These are phyloP conservation scores for Xylogone sp. DNA, from an alignment of 2,329 filamentous ascomycete species.

Conservation along the genomic window DNA sequence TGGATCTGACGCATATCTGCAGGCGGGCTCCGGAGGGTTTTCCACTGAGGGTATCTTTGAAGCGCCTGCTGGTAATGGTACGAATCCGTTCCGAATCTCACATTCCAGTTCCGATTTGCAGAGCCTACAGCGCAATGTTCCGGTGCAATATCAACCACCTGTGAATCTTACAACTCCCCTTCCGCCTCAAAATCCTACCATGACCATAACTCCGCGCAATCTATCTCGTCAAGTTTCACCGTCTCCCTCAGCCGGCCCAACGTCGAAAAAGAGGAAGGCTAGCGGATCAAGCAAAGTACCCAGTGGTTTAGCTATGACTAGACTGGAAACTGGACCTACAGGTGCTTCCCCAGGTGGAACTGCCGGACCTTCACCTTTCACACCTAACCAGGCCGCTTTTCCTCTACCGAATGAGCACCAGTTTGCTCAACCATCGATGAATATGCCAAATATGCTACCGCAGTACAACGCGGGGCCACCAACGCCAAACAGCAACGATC, in stretches of 20 bases:
- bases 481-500: constrained; percentile 64
- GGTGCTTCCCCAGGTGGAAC: constrained; percentile 33
- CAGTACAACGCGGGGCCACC: constrained; percentile 58
- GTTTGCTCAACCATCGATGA: constrained; percentile 16
- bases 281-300: constrained; percentile 68
- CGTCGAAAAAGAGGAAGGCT: constrained; percentile 78
- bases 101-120: constrained; percentile 63
- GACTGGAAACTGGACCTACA: constrained; percentile 57
- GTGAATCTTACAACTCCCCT: constrained; percentile 31
- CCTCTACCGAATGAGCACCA: constrained; percentile 32
- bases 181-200: constrained; percentile 33
- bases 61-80: constrained; percentile 24
- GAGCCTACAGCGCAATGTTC: constrained; percentile 48
- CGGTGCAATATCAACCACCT: constrained; percentile 18
- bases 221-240: constrained; percentile 75
- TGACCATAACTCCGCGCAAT: constrained; percentile 53
- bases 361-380: constrained; percentile 48
- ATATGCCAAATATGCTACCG: constrained; percentile 22
- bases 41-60: constrained; percentile 22
- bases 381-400: constrained; percentile 43
- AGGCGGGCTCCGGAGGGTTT: constrained; percentile 40
- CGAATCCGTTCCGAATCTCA: constrained; percentile 49
- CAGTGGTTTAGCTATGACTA: constrained; percentile 75
- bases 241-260: constrained; percentile 57
- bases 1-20: constrained; percentile 27